Conservation (phyloP, 257 asterid genomes). For the Capsicum rhomboideum region DNA sequence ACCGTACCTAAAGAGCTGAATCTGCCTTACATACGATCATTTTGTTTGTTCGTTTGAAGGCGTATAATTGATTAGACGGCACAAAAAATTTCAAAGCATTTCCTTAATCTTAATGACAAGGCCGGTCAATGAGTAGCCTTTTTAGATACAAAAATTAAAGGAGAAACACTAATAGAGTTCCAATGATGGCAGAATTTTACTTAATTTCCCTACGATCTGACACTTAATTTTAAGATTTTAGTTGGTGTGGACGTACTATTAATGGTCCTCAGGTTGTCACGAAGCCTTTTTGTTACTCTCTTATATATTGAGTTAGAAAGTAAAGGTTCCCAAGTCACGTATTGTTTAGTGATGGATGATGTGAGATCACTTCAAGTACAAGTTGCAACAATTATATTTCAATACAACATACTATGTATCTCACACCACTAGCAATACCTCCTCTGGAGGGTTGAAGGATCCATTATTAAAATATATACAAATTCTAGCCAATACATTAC, state of each 20-base stretch:
- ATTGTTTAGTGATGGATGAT: slow-evolving; percentile 7
- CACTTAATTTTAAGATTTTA: background rate
- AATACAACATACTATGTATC: background rate
- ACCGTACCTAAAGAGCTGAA: background rate
- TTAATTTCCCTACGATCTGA: background rate
- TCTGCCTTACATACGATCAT: background rate
- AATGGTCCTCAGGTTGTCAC: slow-evolving; percentile 5
- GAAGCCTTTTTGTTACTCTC: background rate
- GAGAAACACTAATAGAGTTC: slow-evolving; percentile 3
- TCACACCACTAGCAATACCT: no score
- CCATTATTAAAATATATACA: background rate
- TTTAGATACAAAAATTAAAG: background rate
- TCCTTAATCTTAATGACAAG: background rate
- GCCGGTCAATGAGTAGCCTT: background rate
- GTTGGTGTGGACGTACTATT: background rate
- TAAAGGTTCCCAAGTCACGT: background rate
- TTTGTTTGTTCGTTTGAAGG: background rate
- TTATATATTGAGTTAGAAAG: background rate
- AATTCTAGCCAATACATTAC: background rate
- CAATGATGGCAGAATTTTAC: slow-evolving; percentile 3
- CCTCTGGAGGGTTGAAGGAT: background rate
- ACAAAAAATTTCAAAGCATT: background rate
- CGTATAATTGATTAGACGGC: background rate
- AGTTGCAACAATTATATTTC: background rate
- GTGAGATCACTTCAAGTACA: slow-evolving; percentile 12